Base-by-base conservation (phyloP, 1,139 yeast species). In the Suhomyces maxii region DNA sequence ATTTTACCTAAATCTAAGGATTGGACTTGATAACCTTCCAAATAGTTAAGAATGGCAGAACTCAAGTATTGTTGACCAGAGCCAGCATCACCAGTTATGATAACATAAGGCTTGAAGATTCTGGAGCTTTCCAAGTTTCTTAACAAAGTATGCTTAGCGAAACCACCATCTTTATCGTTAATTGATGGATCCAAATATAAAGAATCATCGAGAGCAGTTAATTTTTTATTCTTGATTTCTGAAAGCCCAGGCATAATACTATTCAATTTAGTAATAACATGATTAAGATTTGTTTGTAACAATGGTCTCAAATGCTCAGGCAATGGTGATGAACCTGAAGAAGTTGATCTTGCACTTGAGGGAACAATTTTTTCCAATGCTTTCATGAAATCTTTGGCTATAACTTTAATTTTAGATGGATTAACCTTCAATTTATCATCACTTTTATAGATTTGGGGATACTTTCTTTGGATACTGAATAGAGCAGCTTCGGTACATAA, bases 401-500 rank as follows among this genome's bases (percentile, higher is more conserved):
- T 78, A 0, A 91, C 96, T 46, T 74, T 79, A 33, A 95, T 88
- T 36, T 81, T 73, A 2, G 79, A 65, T 1, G 96, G 89, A 56
- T 89, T 82, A 28, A 95, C 86, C 41, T 75, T 66, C 41, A 93
- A 76, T 61, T 90, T 93, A 45, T 86, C 88, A 50, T 79, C 77
- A 7, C 93, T 80, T 54, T 79, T 73, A 66, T 93, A 95, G 42
- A 95, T 93, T 63, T 95, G 99, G 0, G 99, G 99, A 59, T 86
- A 93, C 44, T 84, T 81, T 54, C 99, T 73, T 66, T 93, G 98
- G 40, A 93, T 93, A 57, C 96, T 86, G 59, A 84, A 85, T 51
- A 95, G 74, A 0, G 99, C 98, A 11, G 97, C 95, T 63, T 93
- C 99, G 0, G 98, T 91, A 61, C 98, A 91, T 33, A 93, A 72